Evolutionary conservation across 495 filamentous ascomycete genomes (phyloP), one percentile per base, ranked within the genome.

Genomic region (Pyronema omphalodes): DNA sequence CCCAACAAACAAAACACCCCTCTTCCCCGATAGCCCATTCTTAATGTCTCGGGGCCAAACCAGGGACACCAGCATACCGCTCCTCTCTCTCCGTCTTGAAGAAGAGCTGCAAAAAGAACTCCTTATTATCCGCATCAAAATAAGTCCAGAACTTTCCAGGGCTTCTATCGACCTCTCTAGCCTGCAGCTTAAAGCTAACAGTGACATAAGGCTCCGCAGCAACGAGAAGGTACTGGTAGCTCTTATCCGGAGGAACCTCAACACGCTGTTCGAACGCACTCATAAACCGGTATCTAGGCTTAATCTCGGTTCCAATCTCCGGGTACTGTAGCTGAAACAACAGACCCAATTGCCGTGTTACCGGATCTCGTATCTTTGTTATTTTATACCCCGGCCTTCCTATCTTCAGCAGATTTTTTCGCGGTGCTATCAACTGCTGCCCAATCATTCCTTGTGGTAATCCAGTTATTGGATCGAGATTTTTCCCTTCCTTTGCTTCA

Each of bases 21-120:
- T 6, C 39, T 41, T 41, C 39, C 39, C 39, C 39, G 3, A 1
- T 5, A 1, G 23, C 7, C 11, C 39, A 12, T 12, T 29, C 19
- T 29, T 41, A 52, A 41, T 52, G 9, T 41, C 62, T 65, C 17
- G 83, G 79, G 11, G 83, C 88, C 67, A 96, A 70, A 19, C 91
- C 91, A 9, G 91, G 91, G 50, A 94, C 93, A 64, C 86, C 87
- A 63, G 80, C 84, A 66, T 93, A 96, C 57, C 91, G 72, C 75
- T 96, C 91, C 73, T 96, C 91, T 51, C 91, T 76, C 74, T 99
- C 91, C 39, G 93, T 96, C 77, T 95, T 88, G 72, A 96, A 99
- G 76, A 95, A 85, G 51, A 99, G 76, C 74, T 96, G 91, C n/a
- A 95, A 74, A 84, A 87, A 96, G 64, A 93, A 96, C 72, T 96